These are phyloP conservation scores for Malus sylvestris DNA, from an alignment of 306 rosid species.

Conservation along the genomic window DNA sequence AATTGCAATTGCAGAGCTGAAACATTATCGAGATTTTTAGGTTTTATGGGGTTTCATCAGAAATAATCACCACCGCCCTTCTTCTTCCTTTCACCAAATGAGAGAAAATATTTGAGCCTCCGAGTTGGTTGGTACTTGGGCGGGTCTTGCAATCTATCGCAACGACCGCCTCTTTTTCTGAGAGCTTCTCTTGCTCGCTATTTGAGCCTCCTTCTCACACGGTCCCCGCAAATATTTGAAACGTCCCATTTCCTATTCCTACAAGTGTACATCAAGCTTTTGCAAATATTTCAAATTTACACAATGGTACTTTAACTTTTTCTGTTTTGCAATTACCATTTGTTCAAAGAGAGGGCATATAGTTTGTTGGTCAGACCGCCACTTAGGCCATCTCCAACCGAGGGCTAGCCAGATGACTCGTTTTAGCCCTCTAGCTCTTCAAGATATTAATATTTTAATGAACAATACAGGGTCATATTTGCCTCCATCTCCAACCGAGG, in stretches of 20 bases:
- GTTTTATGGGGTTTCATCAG: not conserved
- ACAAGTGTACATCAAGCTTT: not conserved
- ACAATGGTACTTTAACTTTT: not conserved
- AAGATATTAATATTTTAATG: too few relatives aligned
- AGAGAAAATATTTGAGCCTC: not conserved
- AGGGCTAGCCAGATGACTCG: too few relatives aligned
- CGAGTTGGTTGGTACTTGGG: constrained; percentile 1
- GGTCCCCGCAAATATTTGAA: constrained; percentile 31
- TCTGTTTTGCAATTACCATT: not conserved
- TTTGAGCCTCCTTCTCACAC: constrained; percentile 4
- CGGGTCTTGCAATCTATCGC: not conserved
- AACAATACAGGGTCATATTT: too few relatives aligned
- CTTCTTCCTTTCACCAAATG: not conserved
- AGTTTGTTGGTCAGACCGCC: too few relatives aligned
- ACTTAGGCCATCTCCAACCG: too few relatives aligned
- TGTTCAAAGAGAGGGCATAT: too few relatives aligned
- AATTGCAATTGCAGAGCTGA: not conserved
- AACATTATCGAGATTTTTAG: not conserved
- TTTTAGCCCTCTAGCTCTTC: too few relatives aligned
- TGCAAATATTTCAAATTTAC: not conserved
- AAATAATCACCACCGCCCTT: not conserved
- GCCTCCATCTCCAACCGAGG: too few relatives aligned
- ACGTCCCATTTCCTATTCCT: not conserved
- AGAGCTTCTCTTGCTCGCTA: not conserved
- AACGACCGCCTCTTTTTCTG: constrained; percentile 37